Percentiles rank a stretch among this genome's conserved stretches.
phyloP scores from a whole-genome alignment of 2,329 filamentous ascomycete genomes.

The Monilinia polystroma region DNA sequence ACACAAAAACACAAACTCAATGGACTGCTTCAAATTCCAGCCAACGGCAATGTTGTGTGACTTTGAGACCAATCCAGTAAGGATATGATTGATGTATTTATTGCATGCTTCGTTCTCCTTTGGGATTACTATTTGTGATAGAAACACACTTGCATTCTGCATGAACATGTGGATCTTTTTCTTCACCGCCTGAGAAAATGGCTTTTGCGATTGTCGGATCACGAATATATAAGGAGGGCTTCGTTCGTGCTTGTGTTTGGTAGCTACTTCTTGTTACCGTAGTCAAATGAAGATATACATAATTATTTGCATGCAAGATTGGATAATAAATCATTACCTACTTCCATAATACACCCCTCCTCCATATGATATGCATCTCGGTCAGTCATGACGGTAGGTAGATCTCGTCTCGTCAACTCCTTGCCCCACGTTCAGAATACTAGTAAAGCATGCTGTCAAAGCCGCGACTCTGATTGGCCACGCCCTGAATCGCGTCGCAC shows the following conservation, averaged over 20 bases:
- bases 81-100: not conserved
- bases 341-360: not conserved
- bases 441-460: constrained; percentile 7
- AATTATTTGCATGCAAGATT: not conserved
- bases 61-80: not conserved
- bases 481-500: constrained; percentile 4
- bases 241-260: not conserved
- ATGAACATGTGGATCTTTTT: constrained; percentile 5
- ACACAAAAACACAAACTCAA: not conserved
- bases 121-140: not conserved
- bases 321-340: not conserved
- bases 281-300: not conserved
- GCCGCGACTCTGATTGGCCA: constrained; percentile 5
- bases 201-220: not conserved
- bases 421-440: constrained; percentile 6
- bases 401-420: constrained; percentile 8
- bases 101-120: not conserved
- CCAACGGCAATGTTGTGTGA: not conserved
- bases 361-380: too few species aligned
- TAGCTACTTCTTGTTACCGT: not conserved
- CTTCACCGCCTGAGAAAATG: constrained; percentile 13
- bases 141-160: not conserved
- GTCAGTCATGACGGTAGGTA: not conserved
- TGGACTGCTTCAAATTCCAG: not conserved
- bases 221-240: constrained; percentile 10